Evolutionary conservation across 805 yeast genomes (phyloP).

Genomic region (Hanseniaspora thailandica): DNA sequence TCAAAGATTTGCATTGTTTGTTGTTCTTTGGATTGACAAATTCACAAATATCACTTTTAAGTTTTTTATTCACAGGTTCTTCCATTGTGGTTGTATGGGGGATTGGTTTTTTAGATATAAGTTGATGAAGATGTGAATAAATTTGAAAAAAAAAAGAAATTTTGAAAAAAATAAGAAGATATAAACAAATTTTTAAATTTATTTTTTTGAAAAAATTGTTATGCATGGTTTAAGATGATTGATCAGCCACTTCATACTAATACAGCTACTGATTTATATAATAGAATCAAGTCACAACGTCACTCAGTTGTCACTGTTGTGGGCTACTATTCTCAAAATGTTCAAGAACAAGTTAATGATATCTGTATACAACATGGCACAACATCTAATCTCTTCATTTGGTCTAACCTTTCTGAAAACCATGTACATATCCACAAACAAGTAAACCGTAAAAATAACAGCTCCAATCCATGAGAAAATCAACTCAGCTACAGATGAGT

Average conservation of each 20-base stretch:
- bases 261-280: neutral
- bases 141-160: neutral
- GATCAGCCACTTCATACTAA: neutral
- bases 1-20: constrained; percentile 47
- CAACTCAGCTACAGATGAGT: constrained; percentile 45
- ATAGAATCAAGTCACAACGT: neutral
- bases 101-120: neutral
- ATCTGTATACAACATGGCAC: constrained; percentile 69
- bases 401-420: constrained; percentile 63
- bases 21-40: constrained; percentile 39
- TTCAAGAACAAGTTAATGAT: constrained; percentile 68
- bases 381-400: constrained; percentile 77
- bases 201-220: no score
- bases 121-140: neutral
- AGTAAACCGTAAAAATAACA: constrained; percentile 54
- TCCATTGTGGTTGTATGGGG: neutral
- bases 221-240: no score
- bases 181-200: neutral
- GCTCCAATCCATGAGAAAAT: constrained; percentile 67
- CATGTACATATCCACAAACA: constrained; percentile 71
- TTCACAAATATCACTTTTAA: constrained; percentile 30
- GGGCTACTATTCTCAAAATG: constrained; percentile 53
- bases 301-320: constrained; percentile 19
- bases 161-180: neutral
- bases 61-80: constrained; percentile 16